A percentile compares a stretch with the other conserved stretches of the same genome.
Evolutionary conservation across 805 yeast genomes (phyloP).

Genomic region (Clavispora fructus): DNA sequence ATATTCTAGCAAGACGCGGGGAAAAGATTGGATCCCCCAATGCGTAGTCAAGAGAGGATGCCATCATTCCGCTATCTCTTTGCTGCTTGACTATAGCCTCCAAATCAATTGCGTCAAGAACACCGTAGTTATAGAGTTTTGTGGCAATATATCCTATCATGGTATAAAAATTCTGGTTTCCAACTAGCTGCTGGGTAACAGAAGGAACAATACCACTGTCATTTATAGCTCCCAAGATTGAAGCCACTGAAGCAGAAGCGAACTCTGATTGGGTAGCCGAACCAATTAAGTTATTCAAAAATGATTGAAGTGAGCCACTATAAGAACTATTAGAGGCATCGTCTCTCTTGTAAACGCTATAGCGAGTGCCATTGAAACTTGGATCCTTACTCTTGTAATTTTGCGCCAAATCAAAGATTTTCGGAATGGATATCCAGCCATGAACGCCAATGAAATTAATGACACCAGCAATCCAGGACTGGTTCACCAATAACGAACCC

Average conservation of each 20-base stretch:
- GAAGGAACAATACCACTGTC: slow-evolving; percentile 26
- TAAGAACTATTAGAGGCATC: slow-evolving; percentile 6
- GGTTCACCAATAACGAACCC: slow-evolving; percentile 22
- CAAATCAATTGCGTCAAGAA: slow-evolving; percentile 26
- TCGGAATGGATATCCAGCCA: slow-evolving; percentile 22
- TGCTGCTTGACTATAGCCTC: slow-evolving; percentile 16
- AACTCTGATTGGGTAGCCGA: slow-evolving; percentile 19
- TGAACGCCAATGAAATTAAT: slow-evolving; percentile 32
- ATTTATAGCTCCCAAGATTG: slow-evolving; percentile 26
- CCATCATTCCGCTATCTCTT: slow-evolving; percentile 19
- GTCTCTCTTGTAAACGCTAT: slow-evolving; percentile 3
- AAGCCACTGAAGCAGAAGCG: slow-evolving; percentile 15
- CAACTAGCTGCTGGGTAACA: slow-evolving; percentile 19
- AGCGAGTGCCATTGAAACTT: slow-evolving; percentile 11
- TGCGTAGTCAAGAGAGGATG: slow-evolving; percentile 18
- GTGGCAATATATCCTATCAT: slow-evolving; percentile 20
- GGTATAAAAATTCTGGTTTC: slow-evolving; percentile 14
- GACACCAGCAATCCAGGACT: slow-evolving; percentile 27
- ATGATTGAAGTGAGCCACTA: slow-evolving; percentile 28
- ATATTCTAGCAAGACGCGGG: slow-evolving; percentile 27
- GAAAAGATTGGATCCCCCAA: slow-evolving; percentile 26
- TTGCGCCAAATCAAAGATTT: slow-evolving; percentile 24
- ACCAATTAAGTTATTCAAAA: slow-evolving; percentile 26
- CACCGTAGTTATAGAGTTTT: slow-evolving; percentile 29
- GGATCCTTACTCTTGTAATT: slow-evolving; percentile 28